A percentile compares a stretch with the other conserved stretches of the same genome.
phyloP scores from a whole-genome alignment of 768 basidiomycete genomes.

The Rhodosporidiobolus odoratus region DNA sequence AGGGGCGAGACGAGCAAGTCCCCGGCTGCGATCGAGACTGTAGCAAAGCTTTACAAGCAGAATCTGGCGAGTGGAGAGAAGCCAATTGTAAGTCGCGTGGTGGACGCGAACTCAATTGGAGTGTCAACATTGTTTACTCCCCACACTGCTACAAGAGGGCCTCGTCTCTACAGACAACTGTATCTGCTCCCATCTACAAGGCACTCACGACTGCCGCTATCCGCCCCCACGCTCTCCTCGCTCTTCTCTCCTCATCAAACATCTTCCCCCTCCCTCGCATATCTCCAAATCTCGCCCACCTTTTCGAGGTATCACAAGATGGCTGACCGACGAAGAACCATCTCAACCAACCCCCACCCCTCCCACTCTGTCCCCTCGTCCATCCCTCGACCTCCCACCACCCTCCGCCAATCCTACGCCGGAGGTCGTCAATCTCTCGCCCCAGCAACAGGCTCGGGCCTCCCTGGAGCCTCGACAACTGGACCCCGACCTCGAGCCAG shows the following conservation, averaged over 20 bases:
- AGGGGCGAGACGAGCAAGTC: no score
- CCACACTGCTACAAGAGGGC: not conserved
- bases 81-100: not conserved
- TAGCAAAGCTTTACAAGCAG: no score
- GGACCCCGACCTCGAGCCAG: not conserved
- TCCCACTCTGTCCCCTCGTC: conserved; percentile 21
- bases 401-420: conserved; percentile 10
- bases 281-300: not conserved
- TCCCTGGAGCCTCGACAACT: not conserved
- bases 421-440: conserved; percentile 17
- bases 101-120: no score
- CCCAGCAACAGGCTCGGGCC: not conserved
- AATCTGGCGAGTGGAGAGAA: no score
- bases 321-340: conserved; percentile 33
- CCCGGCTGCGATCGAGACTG: no score
- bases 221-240: not conserved
- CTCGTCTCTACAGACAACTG: no score
- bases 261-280: not conserved
- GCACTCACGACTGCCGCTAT: not conserved
- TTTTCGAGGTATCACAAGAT: not conserved
- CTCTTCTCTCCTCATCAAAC: conserved; percentile 8
- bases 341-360: not conserved
- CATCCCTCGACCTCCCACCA: conserved; percentile 23
- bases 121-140: no score
- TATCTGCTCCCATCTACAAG: not conserved